A percentile compares a stretch with the other conserved stretches of the same genome.
Conservation (phyloP, 2,329 filamentous ascomycete genomes). For the Akanthomyces dipterigenus region DNA sequence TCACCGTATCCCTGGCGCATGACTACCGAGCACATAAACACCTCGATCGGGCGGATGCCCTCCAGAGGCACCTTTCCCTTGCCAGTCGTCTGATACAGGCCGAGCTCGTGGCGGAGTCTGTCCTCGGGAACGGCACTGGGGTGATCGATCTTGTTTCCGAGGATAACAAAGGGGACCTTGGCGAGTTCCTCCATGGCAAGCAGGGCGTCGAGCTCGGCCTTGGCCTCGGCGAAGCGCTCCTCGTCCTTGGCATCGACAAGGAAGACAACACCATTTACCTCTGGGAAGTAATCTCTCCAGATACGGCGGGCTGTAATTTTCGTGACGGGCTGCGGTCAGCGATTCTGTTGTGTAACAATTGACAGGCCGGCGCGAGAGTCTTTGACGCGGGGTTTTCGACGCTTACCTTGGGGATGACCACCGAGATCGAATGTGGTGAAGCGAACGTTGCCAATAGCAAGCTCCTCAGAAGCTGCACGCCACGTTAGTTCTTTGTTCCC, state of each 20-base stretch:
- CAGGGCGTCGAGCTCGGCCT: slow-evolving; percentile 93
- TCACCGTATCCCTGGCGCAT: slow-evolving; percentile 96
- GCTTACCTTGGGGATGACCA: slow-evolving; percentile 81
- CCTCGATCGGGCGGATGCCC: slow-evolving; percentile 89
- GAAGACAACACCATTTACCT: slow-evolving; percentile 95
- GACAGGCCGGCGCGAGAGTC: background rate
- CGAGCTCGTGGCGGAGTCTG: slow-evolving; percentile 84
- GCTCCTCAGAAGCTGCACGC: slow-evolving; percentile 71
- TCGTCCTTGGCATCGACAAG: slow-evolving; percentile 96
- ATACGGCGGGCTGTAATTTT: slow-evolving; percentile 65
- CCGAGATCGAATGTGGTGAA: slow-evolving; percentile 94
- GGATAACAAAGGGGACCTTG: slow-evolving; percentile 92
- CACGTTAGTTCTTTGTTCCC: background rate
- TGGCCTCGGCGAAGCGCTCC: slow-evolving; percentile 88
- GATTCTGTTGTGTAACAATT: background rate
- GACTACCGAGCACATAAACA: slow-evolving; percentile 98
- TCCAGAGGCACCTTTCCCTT: slow-evolving; percentile 92
- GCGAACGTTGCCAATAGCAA: slow-evolving; percentile 85
- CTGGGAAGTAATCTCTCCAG: slow-evolving; percentile 96
- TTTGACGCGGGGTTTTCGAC: slow-evolving; percentile 7
- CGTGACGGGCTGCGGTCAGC: background rate
- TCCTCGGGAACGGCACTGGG: slow-evolving; percentile 93
- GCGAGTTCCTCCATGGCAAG: slow-evolving; percentile 93
- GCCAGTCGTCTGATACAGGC: slow-evolving; percentile 91
- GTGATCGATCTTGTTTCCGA: slow-evolving; percentile 99